phyloP scores from a whole-genome alignment of 202 grass and related monocot genomes.

The Dendrocalamus latiflorus region DNA sequence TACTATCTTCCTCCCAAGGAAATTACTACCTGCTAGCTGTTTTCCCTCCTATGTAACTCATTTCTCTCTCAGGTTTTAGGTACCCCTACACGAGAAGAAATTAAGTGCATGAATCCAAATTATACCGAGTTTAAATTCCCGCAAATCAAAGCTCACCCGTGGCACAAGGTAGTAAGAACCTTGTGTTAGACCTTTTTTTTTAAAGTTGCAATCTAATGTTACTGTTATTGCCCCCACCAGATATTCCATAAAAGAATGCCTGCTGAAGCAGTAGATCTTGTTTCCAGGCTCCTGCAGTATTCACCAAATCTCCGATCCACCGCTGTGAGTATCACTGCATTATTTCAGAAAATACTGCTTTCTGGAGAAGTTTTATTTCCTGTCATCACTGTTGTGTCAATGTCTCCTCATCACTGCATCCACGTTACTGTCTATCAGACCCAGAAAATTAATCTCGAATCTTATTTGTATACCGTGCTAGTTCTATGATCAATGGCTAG shows the following conservation, averaged over 20 bases:
- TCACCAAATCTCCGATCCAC: constrained; percentile 81
- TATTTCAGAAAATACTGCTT: too few species aligned
- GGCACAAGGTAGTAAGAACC: constrained; percentile 73
- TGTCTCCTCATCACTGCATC: too few species aligned
- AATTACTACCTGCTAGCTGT: neutral
- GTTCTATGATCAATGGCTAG: too few species aligned
- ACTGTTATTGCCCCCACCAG: constrained; percentile 35
- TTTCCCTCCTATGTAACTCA: constrained; percentile 4
- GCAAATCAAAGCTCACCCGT: constrained; percentile 74
- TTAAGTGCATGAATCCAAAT: constrained; percentile 83
- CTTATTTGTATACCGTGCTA: too few species aligned
- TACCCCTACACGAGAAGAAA: constrained; percentile 83
- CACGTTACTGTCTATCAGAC: too few species aligned
- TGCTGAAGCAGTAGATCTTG: constrained; percentile 86
- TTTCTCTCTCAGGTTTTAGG: constrained; percentile 55
- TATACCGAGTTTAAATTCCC: constrained; percentile 81
- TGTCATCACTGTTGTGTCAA: too few species aligned
- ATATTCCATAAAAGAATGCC: constrained; percentile 88
- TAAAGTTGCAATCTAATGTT: too few species aligned
- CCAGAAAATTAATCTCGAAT: too few species aligned
- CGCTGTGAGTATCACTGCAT: constrained; percentile 53
- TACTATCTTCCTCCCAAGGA: neutral
- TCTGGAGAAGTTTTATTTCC: too few species aligned
- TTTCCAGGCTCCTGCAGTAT: constrained; percentile 83
- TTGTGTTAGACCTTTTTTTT: too few species aligned